Evolutionary conservation across 495 filamentous ascomycete genomes (phyloP), one percentile per base, ranked within the genome.

Genomic region (Aspergillus steynii): DNA sequence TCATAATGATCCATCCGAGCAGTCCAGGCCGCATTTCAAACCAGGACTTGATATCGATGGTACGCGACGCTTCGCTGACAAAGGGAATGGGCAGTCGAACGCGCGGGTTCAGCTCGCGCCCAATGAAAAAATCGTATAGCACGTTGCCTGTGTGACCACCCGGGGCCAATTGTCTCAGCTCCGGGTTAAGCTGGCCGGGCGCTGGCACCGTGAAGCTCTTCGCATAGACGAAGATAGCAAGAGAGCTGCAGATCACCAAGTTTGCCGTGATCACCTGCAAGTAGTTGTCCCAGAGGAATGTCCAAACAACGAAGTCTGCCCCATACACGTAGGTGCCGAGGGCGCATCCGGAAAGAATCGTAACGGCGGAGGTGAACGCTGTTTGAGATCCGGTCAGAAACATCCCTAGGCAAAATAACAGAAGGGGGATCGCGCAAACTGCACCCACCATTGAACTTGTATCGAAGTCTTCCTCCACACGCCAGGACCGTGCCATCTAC

Each of bases 111-210:
- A 98, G 88, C 70, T 98, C 95, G 42, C 95, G 92, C 25, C 95
- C 95, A 64, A 98, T 98, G 78, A 92, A 99, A 83, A 90, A 98
- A 75, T 98, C 94, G 74, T 98, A 97, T 34, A 98, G 74, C 53
- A 89, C 74, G 69, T 96, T 98, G 55, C 95, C 96, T 14, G 87
- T 86, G 65, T 89, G 83, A 55, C 91, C 93, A 53, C 92, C 92
- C 4, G 85, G 83, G 0, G 94, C 94, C 5, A 98, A 83, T 65
- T 93, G 83, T 56, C 93, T 91, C 58, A 83, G 72, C 42, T 88
- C 83, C 10, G 82, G 76, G 63, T 83, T 82, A 12, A 64, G 65
- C 63, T 91, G 84, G 26, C 86, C 86, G 20, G 86, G 80, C 5
- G 68, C 60, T 54, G 90, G 90, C 53, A 97, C 88, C 29, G 82